Evolutionary conservation across 176 grass and related monocot genomes (phyloP), one percentile per base, ranked within the genome.

Genomic region (Aegilops umbellulata): DNA sequence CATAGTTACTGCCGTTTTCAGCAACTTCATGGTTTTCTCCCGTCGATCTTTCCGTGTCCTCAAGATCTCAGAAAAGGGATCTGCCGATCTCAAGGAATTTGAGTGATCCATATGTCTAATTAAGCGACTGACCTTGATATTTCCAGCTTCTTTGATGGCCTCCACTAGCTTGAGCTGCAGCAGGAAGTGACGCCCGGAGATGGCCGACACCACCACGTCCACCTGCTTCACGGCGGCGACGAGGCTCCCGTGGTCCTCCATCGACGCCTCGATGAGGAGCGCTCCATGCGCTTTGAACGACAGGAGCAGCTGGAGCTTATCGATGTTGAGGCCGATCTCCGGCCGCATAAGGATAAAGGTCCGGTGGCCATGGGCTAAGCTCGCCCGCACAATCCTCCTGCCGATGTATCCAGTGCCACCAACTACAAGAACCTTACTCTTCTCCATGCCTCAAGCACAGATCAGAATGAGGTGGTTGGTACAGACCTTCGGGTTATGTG

Each of bases 121-220:
- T 29, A 75, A 74, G 39, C 39, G 23, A 75, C 72, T 0, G 13
- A 95, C 90, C 90, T 95, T 90, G 44, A 92, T 36, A 53, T 89
- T 95, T 34, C 91, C 89, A 6, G 88, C 94, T 62, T 84, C 82
- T 83, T 93, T 93, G 49, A 97, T 97, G 0, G 91, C 94, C 66
- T 92, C 78, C 15, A 97, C 82, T 24, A 97, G 88, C 62, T 88
- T 91, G 74, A 88, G 88, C 73, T 97, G 94, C 41, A 74, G 20
- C 14, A 25, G 22, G 11, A 85, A 19, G 60, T 51, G 22, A 5
- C 14, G 2, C 3, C 84, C 87, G 10, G 76, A 65, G 47, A 92
- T 58, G 64, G 89, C 82, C 14, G 89, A 91, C 8, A 94, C 51
- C 20, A 97, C 94, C n/a, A 92, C 94, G 61, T 94, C 89, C 5